phyloP scores from a whole-genome alignment of 768 basidiomycete species.

The Phanerodontia chrysosporium region DNA sequence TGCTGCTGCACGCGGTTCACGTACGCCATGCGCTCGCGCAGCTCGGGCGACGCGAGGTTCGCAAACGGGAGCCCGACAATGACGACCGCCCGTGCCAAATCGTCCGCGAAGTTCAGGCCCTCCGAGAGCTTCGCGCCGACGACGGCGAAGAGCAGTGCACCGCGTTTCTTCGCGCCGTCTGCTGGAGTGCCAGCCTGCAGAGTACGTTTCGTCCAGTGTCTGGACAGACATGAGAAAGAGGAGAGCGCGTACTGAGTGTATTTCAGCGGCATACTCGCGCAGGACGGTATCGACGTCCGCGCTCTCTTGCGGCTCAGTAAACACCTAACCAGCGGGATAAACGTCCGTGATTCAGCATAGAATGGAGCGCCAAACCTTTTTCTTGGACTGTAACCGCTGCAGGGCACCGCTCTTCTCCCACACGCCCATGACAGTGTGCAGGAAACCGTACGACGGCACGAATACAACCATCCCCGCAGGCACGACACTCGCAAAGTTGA shows the following conservation, averaged over 20 bases:
- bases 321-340: conserved; percentile 49
- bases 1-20: conserved; percentile 56
- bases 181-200: neutral
- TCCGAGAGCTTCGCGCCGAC: conserved; percentile 98
- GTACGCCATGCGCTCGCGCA: conserved; percentile 89
- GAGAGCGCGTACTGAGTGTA: conserved; percentile 1
- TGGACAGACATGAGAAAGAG: neutral
- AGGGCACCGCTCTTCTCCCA: conserved; percentile 68
- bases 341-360: neutral
- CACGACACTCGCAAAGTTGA: conserved; percentile 75
- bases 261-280: conserved; percentile 62
- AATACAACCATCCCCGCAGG: conserved; percentile 92
- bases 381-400: conserved; percentile 61
- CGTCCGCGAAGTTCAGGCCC: conserved; percentile 58
- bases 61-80: conserved; percentile 92
- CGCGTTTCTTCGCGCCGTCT: conserved; percentile 28
- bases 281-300: conserved; percentile 71
- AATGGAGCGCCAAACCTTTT: conserved; percentile 48
- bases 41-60: conserved; percentile 85
- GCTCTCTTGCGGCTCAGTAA: conserved; percentile 79
- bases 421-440: conserved; percentile 56
- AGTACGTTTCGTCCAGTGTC: neutral
- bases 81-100: conserved; percentile 73
- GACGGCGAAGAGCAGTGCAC: conserved; percentile 88
- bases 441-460: conserved; percentile 85